These are phyloP conservation scores for Papiliotrema fonsecae DNA, from an alignment of 1,284 basidiomycete species.

Conservation along the genomic window DNA sequence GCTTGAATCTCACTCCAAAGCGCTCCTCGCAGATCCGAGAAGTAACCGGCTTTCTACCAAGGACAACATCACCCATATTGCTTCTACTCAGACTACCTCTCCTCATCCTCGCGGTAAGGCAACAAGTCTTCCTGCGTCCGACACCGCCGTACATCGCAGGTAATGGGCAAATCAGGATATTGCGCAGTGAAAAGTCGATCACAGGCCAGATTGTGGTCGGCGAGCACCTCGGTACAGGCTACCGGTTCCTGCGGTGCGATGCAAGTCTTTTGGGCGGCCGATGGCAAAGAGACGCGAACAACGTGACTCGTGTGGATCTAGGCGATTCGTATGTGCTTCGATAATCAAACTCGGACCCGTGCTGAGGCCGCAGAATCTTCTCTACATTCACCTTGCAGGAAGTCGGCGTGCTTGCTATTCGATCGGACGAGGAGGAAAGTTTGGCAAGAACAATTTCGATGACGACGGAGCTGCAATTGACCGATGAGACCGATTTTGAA, in stretches of 20 bases:
- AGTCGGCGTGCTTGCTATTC: conserved; percentile 62
- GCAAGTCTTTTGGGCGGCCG: conserved; percentile 84
- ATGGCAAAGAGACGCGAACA: conserved; percentile 57
- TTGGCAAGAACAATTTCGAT: conserved; percentile 17
- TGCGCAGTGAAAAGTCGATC: conserved; percentile 64
- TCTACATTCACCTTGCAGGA: conserved; percentile 80
- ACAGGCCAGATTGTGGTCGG: conserved; percentile 74
- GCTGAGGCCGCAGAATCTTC: conserved; percentile 83
- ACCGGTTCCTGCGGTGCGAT: conserved; percentile 77
- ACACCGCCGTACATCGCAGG: conserved; percentile 53
- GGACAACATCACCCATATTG: conserved; percentile 20
- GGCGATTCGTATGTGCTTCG: conserved; percentile 56
- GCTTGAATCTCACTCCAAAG: conserved; percentile 5
- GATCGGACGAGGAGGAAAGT: conserved; percentile 17
- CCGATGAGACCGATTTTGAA: conserved; percentile 9
- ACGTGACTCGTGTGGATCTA: conserved; percentile 43
- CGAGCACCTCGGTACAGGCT: conserved; percentile 58
- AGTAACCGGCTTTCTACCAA: conserved; percentile 15
- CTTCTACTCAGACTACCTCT: conserved; percentile 30
- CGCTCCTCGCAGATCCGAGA: conserved; percentile 1
- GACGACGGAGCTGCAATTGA: conserved; percentile 23
- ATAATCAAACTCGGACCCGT: too few species aligned
- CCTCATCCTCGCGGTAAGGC: conserved; percentile 25
- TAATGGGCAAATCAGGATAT: conserved; percentile 58
- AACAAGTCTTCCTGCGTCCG: conserved; percentile 31